Percentiles rank a stretch among this genome's conserved stretches.
Conservation (phyloP, 352 stramenopile species). For the Pythium plurisporium region DNA sequence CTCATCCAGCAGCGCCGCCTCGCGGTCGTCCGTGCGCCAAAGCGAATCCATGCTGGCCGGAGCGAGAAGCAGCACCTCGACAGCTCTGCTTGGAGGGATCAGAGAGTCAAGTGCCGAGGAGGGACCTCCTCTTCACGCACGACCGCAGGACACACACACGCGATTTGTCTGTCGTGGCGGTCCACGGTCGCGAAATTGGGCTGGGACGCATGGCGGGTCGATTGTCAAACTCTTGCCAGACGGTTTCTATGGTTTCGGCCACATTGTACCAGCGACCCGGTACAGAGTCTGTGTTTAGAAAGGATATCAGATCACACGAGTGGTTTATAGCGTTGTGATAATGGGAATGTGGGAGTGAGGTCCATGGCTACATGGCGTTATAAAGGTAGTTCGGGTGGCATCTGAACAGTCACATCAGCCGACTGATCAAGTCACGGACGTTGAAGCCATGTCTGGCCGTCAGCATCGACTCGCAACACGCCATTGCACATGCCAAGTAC, state of each 20-base stretch:
- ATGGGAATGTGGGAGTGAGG: too few relatives aligned
- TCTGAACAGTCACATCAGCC: too few relatives aligned
- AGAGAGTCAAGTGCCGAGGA: background rate
- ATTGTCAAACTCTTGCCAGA: conserved; percentile 18
- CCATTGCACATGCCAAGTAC: too few relatives aligned
- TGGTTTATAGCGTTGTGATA: too few relatives aligned
- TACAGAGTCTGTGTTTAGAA: background rate
- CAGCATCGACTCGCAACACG: too few relatives aligned
- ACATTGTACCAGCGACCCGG: conserved; percentile 1
- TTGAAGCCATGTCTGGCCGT: too few relatives aligned
- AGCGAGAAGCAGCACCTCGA: too few relatives aligned
- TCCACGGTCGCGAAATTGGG: conserved; percentile 8
- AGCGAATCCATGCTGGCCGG: conserved; percentile 30
- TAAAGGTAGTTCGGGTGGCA: too few relatives aligned
- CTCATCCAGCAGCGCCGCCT: conserved; percentile 18
- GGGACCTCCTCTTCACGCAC: too few relatives aligned
- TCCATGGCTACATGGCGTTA: too few relatives aligned
- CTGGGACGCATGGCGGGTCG: conserved; percentile 17
- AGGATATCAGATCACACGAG: background rate
- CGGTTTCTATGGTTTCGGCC: conserved; percentile 6
- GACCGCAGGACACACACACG: too few relatives aligned
- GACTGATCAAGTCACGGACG: too few relatives aligned
- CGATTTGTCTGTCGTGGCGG: background rate
- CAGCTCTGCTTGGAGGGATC: background rate
- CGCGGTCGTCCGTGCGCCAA: conserved; percentile 29